These are phyloP conservation scores for Trichophyton verrucosum DNA, from an alignment of 2,329 filamentous ascomycete species.

Conservation along the genomic window DNA sequence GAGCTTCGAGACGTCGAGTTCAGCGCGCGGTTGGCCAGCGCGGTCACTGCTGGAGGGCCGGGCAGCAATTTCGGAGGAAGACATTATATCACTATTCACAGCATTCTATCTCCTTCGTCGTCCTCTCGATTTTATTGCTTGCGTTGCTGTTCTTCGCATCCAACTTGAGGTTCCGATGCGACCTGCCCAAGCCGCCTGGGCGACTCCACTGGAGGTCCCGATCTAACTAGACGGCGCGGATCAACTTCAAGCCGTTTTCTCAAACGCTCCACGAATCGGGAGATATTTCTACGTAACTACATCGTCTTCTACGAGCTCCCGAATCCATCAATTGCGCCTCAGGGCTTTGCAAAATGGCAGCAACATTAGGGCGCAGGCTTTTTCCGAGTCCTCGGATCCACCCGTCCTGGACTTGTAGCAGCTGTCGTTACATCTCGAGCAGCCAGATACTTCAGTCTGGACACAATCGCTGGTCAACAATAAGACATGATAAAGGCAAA, in stretches of 20 bases:
- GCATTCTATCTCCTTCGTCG: neutral
- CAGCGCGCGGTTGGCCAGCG: slow-evolving; percentile 31
- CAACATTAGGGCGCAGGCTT: neutral
- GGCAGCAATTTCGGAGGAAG: slow-evolving; percentile 24
- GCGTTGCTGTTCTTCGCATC: neutral
- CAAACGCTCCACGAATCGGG: neutral
- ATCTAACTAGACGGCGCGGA: neutral
- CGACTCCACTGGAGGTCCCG: no score
- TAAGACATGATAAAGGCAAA: slow-evolving; percentile 85
- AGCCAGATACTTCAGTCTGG: slow-evolving; percentile 45
- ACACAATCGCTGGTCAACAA: slow-evolving; percentile 92
- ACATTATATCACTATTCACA: slow-evolving; percentile 20
- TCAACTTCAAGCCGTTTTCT: neutral
- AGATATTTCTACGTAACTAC: neutral
- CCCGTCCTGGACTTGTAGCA: slow-evolving; percentile 14
- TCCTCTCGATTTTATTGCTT: neutral
- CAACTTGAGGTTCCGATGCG: neutral
- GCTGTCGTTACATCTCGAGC: slow-evolving; percentile 38
- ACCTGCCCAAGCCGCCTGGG: no score
- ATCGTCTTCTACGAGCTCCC: neutral
- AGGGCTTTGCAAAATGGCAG: neutral
- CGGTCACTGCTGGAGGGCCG: slow-evolving; percentile 25
- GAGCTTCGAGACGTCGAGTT: slow-evolving; percentile 83
- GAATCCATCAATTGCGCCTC: neutral
- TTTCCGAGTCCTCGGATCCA: neutral